Conservation (phyloP, 306 rosid species). For the Albizia julibrissin region DNA sequence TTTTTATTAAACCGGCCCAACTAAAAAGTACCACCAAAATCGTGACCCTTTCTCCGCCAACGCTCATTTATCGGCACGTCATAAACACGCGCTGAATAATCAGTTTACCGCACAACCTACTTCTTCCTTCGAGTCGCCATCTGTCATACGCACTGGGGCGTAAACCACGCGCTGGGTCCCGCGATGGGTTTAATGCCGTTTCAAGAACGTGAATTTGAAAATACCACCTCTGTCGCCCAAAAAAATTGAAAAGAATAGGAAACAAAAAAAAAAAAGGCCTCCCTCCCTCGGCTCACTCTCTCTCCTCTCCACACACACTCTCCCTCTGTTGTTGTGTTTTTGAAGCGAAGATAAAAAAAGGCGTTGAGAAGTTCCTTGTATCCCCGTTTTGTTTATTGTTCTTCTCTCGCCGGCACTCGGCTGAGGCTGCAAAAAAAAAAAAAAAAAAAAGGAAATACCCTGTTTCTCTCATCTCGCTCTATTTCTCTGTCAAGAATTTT, state of each 20-base stretch:
- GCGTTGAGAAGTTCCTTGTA: constrained; percentile 22
- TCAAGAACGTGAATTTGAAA: constrained; percentile 35
- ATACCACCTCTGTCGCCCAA: constrained; percentile 22
- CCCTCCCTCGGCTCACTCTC: constrained; percentile 7
- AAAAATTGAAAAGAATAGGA: neutral
- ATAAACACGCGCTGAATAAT: neutral
- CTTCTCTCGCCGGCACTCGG: constrained; percentile 47
- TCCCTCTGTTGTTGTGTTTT: constrained; percentile 37
- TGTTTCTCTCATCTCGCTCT: neutral
- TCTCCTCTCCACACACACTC: neutral
- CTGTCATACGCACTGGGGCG: neutral
- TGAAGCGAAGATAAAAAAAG: constrained; percentile 53
- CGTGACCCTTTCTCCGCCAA: neutral
- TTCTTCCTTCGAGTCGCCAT: neutral
- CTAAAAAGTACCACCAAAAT: constrained; percentile 30
- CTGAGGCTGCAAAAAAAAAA: neutral
- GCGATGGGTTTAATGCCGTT: neutral
- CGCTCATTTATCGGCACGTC: constrained; percentile 13
- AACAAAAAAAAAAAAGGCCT: neutral
- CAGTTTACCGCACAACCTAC: neutral
- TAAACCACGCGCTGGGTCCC: constrained; percentile 20
- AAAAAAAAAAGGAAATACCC: neutral
- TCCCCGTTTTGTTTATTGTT: constrained; percentile 21
- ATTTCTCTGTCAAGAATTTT: constrained; percentile 31
- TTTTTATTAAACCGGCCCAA: constrained; percentile 35